These are phyloP conservation scores for Bonia amplexicaulis DNA, from an alignment of 176 grass and related monocot species.

Conservation along the genomic window DNA sequence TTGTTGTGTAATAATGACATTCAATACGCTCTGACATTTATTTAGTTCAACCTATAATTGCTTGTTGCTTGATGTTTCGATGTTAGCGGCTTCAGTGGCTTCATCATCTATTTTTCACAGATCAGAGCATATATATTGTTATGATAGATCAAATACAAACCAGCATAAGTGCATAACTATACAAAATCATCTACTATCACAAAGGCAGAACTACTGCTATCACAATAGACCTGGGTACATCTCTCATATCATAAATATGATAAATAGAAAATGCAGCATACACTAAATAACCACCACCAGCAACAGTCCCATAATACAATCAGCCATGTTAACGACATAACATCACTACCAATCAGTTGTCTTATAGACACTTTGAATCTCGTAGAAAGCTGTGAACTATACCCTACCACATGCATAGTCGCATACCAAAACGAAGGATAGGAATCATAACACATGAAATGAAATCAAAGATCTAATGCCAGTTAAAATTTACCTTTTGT, in stretches of 20 bases:
- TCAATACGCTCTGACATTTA: not conserved
- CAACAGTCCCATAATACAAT: not conserved
- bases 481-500: slow-evolving; percentile 57
- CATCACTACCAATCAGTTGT: not conserved
- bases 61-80: not conserved
- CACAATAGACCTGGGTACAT: not conserved
- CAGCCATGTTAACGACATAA: not conserved
- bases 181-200: not conserved
- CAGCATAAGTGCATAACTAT: not conserved
- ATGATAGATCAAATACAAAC: slow-evolving; percentile 7
- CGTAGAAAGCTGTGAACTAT: not conserved
- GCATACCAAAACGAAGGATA: not conserved
- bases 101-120: not conserved
- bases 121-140: not conserved
- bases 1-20: not conserved
- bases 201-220: not conserved
- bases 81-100: not conserved
- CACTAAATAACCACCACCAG: not conserved
- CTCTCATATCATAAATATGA: slow-evolving; percentile 1
- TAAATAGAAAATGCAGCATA: not conserved
- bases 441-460: not conserved
- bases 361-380: not conserved
- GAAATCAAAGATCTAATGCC: not conserved
- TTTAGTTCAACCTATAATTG: slow-evolving; percentile 10
- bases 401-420: not conserved